phyloP scores from a whole-genome alignment of 2,329 filamentous ascomycete genomes.

The Cladosporium sp. region DNA sequence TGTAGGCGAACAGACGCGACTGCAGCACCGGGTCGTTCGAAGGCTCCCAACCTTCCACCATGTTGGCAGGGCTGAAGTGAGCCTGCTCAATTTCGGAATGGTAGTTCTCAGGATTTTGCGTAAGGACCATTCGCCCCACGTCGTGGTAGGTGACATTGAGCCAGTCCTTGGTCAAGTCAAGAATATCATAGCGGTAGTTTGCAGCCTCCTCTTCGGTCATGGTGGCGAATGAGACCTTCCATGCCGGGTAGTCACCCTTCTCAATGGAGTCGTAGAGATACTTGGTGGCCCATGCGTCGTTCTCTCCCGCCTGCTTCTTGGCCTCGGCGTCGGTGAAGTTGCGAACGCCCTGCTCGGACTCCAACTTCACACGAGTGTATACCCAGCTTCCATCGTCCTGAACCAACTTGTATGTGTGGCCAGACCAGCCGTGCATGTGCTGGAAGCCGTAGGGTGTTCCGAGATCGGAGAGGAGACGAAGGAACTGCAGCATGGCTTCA shows the following conservation, averaged over 20 bases:
- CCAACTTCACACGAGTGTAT: constrained; percentile 9
- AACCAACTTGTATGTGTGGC: constrained; percentile 36
- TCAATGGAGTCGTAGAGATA: constrained; percentile 43
- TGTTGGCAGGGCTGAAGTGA: constrained; percentile 57
- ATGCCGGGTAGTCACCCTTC: constrained; percentile 40
- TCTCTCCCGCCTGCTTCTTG: constrained; percentile 6
- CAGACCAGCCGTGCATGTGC: constrained; percentile 24
- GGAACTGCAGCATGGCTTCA: constrained; percentile 45
- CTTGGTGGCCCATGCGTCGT: constrained; percentile 12
- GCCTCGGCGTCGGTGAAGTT: constrained; percentile 40
- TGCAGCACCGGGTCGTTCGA: constrained; percentile 58
- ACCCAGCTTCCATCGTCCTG: constrained; percentile 13
- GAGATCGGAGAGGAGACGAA: constrained; percentile 46
- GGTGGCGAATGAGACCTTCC: constrained; percentile 50
- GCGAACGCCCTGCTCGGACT: constrained; percentile 10
- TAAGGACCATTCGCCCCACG: constrained; percentile 47
- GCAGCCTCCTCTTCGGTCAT: constrained; percentile 49
- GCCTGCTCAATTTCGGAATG: constrained; percentile 63
- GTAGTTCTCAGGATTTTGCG: constrained; percentile 56
- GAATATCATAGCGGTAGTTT: constrained; percentile 44
- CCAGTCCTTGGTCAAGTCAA: constrained; percentile 54
- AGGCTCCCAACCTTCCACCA: constrained; percentile 58
- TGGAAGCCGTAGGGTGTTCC: constrained; percentile 41
- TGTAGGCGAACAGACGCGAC: constrained; percentile 57
- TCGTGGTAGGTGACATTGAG: constrained; percentile 37